Evolutionary conservation across 2,329 filamentous ascomycete genomes (phyloP), one percentile per base, ranked within the genome.

Genomic region (Botrytis hyacinthi): DNA sequence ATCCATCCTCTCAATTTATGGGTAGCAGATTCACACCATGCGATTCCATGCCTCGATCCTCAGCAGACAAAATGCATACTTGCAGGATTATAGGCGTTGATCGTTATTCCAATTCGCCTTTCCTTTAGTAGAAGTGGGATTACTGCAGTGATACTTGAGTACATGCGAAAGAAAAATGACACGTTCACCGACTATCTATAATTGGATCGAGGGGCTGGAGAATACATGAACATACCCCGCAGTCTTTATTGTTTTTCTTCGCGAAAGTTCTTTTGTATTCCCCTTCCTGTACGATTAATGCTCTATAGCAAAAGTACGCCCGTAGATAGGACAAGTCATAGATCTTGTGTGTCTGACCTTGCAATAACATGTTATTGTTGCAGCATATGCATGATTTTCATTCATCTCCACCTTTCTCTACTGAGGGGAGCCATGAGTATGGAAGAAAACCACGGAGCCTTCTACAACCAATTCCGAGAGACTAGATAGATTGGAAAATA

Each of bases 191-290:
- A 68, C 62, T 72, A 68, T 46, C 40, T 26, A 51, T 9, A 57
- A 72, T 68, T 46, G 22, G 54, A 46, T 42, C 35, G 67, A 67
- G 63, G 51, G 63, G 62, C 54, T 68, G 62, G 70, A 61, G 40
- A 29, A 46, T 70, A 70, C 51, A 70, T 70, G 67, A 70, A 72
- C 48, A 37, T 72, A 72, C 71, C 71, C 71, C 71, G 71, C 71
- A 72, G 46, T 68, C 71, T 68, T 60, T 57, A 68, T 57, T 72
- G 51, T 32, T 63, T 48, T 37, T 51, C 61, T 72, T 72, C 61
- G 48, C 62, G 62, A 68, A 60, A 61, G 57, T 69, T 61, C 71
- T 46, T 20, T 20, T 72, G 26, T 44, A 60, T n/a, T 68, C 32
- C 63, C 63, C 42, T 37, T 46, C 46, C 35, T n/a, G 62, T 46